phyloP scores from a whole-genome alignment of 768 basidiomycete genomes.

The Auricularia auricula-judae region DNA sequence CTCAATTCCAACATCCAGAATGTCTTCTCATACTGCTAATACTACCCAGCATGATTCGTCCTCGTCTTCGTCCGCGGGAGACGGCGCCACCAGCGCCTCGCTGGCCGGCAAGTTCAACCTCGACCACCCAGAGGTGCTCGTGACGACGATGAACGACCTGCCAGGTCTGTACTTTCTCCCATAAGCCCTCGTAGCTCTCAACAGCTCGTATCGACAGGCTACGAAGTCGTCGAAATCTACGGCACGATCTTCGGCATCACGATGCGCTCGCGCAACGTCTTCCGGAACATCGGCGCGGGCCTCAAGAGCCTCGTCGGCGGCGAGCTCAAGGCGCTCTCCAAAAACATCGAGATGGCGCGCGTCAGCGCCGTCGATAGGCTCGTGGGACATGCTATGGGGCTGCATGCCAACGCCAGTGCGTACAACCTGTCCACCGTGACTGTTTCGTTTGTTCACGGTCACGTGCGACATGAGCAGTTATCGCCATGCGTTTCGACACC shows the following conservation, averaged over 20 bases:
- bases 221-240: neutral
- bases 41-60: neutral
- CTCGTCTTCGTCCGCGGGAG: neutral
- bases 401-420: slow-evolving; percentile 1
- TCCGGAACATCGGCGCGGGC: neutral
- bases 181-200: too few relatives aligned
- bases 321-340: neutral
- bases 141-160: neutral
- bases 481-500: neutral
- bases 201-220: too few relatives aligned
- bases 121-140: neutral
- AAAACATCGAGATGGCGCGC: neutral
- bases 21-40: too few relatives aligned
- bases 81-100: neutral
- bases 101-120: neutral
- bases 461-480: neutral
- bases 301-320: slow-evolving; percentile 1
- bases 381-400: neutral
- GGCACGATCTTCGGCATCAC: neutral
- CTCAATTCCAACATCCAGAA: too few relatives aligned
- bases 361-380: neutral
- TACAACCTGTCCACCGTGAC: neutral
- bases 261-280: neutral
- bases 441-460: neutral
- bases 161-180: neutral